Evolutionary conservation across 2,329 filamentous ascomycete species (phyloP), one percentile per base, ranked within the genome.

Genomic region (Talaromyces sp.): DNA sequence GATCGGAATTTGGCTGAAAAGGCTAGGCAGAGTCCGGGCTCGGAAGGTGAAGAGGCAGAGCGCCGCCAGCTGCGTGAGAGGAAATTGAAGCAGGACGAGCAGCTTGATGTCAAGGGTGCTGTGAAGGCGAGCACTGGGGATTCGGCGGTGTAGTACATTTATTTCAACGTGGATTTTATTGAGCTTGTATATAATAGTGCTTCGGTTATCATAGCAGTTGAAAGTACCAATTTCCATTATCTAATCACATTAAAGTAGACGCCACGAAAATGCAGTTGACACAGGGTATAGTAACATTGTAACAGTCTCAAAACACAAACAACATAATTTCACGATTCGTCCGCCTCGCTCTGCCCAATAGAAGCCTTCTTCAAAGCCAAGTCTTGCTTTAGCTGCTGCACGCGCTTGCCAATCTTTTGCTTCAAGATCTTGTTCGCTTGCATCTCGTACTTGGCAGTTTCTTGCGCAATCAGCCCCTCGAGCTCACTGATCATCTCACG

Each of bases 401-500:
- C 76, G 14, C 77, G 75, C 61, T 74, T 73, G 29, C 74, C 74
- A 64, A 79, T 72, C 67, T 80, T 80, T 57, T 67, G 68, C 62
- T 74, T 75, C 56, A 78, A 60, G 62, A 78, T 78, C 5, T 68
- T 65, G 55, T 78, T 78, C 56, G 67, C 65, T 62, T 75, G 72
- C 46, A 68, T 68, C 65, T 78, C 74, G 71, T 74, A 77, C 50
- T 72, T 70, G 31, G 67, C 66, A 0, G 73, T 77, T 59, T 77
- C 74, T 2, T 70, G 66, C 11, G 69, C 69, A 46, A 78, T 74
- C 32, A 75, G 65, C 3, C 70, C 69, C 56, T 79, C 75, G 21
- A 79, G 64, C 56, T 79, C 77, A 1, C 68, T 70, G 60, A 80
- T 76, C 59, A 78, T 72, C 62, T 80, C 78, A 14, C 75, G 75